Base-by-base conservation (phyloP, 2,329 filamentous ascomycete species). In the Alternaria brassicicola region DNA sequence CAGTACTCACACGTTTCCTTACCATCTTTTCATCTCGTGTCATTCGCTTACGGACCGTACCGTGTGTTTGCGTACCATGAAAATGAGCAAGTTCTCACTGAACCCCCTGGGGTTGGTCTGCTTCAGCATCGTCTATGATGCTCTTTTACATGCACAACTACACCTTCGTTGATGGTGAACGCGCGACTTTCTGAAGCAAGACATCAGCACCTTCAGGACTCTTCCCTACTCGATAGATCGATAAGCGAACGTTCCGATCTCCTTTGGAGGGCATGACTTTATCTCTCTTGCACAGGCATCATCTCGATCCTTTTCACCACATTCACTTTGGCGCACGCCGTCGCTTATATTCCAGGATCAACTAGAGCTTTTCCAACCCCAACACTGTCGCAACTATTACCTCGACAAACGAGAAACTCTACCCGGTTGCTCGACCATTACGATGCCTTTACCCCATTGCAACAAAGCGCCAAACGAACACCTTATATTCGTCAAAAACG, bases 401-500 rank as follows among this genome's bases (percentile, higher is more conserved):
- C 21, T 21, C 19, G 23, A 25, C 31, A n/a, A 26, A 19, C 39
- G 1, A 21, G 21, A 30, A 5, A 15, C 25, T 39, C 7, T 15
- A 31, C 45, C 0, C 19, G 19, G 10, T 25, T 30, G 19, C 31
- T 19, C 31, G 26, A 33, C 25, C 10, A 30, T 10, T 38, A 4
- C 41, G 10, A 57, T 57, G 54, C 33, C 54, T 53, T 33, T 42
- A 3, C 28, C 26, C 8, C 12, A 36, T 35, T 15, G 33, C 30
- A 43, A 15, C 7, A 55, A 17, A 33, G 51, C 51, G 3, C 36
- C 51, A 8, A 55, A 62, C 10, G 46, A 57, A n/a, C 64, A 66
- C 13, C 55, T 63, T 0, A 39, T 69, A 15, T 69, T 69, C 43
- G 67, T 66, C 9, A 69, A 67, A 25, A 68, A 69, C 17, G 62